Base-by-base conservation (phyloP, 768 basidiomycete genomes). In the Naganishia friedmannii region DNA sequence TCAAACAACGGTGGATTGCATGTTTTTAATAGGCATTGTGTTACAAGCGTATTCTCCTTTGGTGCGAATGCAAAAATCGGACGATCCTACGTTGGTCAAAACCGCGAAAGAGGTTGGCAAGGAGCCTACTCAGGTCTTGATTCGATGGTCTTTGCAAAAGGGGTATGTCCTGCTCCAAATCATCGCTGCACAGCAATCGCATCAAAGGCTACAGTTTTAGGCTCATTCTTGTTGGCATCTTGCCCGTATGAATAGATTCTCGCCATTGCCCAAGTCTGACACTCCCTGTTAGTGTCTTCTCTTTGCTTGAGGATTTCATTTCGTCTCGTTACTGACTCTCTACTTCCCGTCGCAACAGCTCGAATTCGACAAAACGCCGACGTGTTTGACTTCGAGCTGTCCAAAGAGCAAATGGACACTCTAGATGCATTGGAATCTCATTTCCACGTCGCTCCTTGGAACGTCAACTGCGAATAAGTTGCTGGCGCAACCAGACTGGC, bases 191-290 rank as follows among this genome's bases (percentile, higher is more conserved):
- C n/a, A n/a, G n/a, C n/a, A n/a, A n/a, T n/a, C n/a, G n/a, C n/a
- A n/a, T n/a, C n/a, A n/a, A n/a, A n/a, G n/a, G n/a, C n/a, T n/a
- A n/a, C n/a, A n/a, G n/a, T n/a, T n/a, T n/a, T n/a, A n/a, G n/a
- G n/a, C n/a, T n/a, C n/a, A n/a, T n/a, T n/a, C n/a, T n/a, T n/a
- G n/a, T n/a, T n/a, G n/a, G n/a, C n/a, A n/a, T n/a, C n/a, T n/a
- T n/a, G n/a, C n/a, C n/a, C n/a, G n/a, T n/a, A n/a, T n/a, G n/a
- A n/a, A n/a, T 70, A 93, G 92, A 5, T 91, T 87, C 75, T 86
- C 92, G 0, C 91, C 91, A 0, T 86, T 97, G 9, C 91, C 92
- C 7, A 95, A 94, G 81, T 91, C 90, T 60, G 86, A 86, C 51
- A 69, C 68, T 51, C 68, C 60, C 10, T 42, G 60, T 63, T 26